These are phyloP conservation scores for Adansonia digitata DNA, from an alignment of 345 rosid species.

Conservation along the genomic window DNA sequence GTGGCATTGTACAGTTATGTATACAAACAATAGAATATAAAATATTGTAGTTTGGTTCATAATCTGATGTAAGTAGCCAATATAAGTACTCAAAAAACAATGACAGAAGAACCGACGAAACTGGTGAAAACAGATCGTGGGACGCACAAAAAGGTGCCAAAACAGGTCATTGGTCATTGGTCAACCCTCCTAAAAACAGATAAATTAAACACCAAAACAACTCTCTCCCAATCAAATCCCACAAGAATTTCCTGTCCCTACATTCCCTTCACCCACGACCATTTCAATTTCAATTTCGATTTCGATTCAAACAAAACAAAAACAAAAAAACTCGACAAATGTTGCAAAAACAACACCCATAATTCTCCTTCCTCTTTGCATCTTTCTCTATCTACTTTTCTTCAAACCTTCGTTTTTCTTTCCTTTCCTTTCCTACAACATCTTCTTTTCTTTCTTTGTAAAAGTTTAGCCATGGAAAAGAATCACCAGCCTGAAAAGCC, in stretches of 20 bases:
- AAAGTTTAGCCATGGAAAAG: conserved; percentile 16
- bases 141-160: neutral
- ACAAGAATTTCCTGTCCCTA: conserved; percentile 5
- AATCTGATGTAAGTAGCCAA: no score
- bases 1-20: no score
- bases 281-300: conserved; percentile 18
- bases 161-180: conserved; percentile 3
- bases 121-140: neutral
- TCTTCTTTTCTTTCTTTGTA: neutral
- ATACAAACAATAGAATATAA: no score
- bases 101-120: rapidly evolving
- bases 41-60: no score
- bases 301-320: neutral
- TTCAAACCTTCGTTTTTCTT: neutral
- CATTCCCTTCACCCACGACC: conserved; percentile 20
- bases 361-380: conserved; percentile 15
- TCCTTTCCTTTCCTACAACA: neutral
- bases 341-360: neutral
- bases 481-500: neutral
- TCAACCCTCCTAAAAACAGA: neutral
- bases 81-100: no score
- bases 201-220: neutral
- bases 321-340: neutral
- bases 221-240: neutral
- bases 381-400: conserved; percentile 5